phyloP scores from a whole-genome alignment of 108 stramenopile species.

The Nannochloropsis oceanica region DNA sequence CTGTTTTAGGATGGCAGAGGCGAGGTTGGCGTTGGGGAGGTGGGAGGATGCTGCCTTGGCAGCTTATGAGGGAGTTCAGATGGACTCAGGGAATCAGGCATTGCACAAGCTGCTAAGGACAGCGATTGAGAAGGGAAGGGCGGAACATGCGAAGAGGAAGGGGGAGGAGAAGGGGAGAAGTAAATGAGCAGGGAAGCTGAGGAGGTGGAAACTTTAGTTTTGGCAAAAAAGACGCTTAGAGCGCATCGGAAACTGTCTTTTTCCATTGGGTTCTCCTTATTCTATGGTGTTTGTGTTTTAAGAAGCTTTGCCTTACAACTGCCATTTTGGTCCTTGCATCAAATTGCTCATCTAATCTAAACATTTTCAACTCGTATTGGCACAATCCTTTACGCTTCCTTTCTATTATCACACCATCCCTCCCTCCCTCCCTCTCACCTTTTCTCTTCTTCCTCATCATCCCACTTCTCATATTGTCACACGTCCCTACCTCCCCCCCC shows the following conservation, averaged over 20 bases:
- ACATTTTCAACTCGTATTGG: too few species aligned
- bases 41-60: conserved; percentile 45
- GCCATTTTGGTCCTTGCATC: too few species aligned
- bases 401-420: background rate
- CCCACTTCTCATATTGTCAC: too few species aligned
- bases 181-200: background rate
- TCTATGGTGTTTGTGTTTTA: too few species aligned
- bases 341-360: too few species aligned
- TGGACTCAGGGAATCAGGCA: conserved; percentile 39
- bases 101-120: conserved; percentile 36
- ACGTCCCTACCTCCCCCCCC: background rate
- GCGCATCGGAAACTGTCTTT: too few species aligned
- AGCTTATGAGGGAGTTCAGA: conserved; percentile 45
- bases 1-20: conserved; percentile 51
- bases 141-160: conserved; percentile 6
- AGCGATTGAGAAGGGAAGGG: conserved; percentile 34
- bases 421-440: background rate
- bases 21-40: conserved; percentile 40
- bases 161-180: background rate
- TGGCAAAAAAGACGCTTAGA: too few species aligned
- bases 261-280: too few species aligned
- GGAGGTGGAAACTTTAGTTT: background rate
- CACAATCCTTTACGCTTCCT: too few species aligned
- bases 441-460: background rate
- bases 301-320: too few species aligned